Percentiles rank a stretch among this genome's conserved stretches.
Evolutionary conservation across 495 filamentous ascomycete genomes (phyloP).

Genomic region (Penicillium antarcticum): DNA sequence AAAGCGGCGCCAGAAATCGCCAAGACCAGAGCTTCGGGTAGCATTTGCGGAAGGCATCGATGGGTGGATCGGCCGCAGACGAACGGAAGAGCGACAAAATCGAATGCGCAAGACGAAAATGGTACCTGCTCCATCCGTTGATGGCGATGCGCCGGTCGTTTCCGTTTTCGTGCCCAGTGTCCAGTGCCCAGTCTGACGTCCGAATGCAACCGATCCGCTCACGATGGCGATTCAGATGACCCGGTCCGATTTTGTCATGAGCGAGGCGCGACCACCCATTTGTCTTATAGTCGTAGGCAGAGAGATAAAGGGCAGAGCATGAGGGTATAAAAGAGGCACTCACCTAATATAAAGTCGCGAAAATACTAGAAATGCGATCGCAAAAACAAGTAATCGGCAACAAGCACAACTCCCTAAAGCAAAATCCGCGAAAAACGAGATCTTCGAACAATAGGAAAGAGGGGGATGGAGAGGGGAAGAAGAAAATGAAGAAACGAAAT

Average conservation of each 20-base stretch:
- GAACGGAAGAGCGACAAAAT: not conserved
- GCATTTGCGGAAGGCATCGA: not conserved
- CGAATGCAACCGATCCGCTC: slow-evolving; percentile 22
- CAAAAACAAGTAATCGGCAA: slow-evolving; percentile 21
- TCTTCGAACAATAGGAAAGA: slow-evolving; percentile 34
- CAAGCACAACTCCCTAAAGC: slow-evolving; percentile 33
- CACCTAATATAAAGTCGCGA: slow-evolving; percentile 22
- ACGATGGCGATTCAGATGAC: not conserved
- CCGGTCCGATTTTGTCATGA: not conserved
- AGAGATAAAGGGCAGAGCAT: not conserved
- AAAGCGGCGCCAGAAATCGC: slow-evolving; percentile 6
- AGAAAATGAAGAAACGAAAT: slow-evolving; percentile 46
- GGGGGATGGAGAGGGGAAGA: slow-evolving; percentile 30
- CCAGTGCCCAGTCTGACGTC: not conserved
- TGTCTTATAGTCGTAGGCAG: slow-evolving; percentile 4
- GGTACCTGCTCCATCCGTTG: not conserved
- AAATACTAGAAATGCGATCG: slow-evolving; percentile 30
- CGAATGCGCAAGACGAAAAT: not conserved
- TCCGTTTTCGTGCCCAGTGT: slow-evolving; percentile 13
- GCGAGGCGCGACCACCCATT: not conserved
- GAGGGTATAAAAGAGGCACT: slow-evolving; percentile 20
- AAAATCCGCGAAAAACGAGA: slow-evolving; percentile 31
- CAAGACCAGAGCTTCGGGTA: slow-evolving; percentile 9
- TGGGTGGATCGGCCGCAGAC: slow-evolving; percentile 4
- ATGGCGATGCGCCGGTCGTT: slow-evolving; percentile 22